phyloP scores from a whole-genome alignment of 2,329 filamentous ascomycete species.

The Penicillium nordicum region DNA sequence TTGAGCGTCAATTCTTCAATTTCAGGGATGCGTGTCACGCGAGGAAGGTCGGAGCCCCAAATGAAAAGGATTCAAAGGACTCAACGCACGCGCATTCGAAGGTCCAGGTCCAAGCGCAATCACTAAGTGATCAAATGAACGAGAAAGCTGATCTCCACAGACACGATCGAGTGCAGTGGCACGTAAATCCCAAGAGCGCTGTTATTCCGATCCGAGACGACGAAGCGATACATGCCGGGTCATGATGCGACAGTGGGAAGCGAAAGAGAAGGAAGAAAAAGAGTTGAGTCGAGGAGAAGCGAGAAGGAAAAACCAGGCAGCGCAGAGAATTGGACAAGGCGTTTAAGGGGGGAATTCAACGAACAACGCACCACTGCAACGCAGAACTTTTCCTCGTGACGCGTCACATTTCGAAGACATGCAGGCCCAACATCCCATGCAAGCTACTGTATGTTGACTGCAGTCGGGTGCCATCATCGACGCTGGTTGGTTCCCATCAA shows the following conservation, averaged over 20 bases:
- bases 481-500: slow-evolving; percentile 2
- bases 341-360: slow-evolving; percentile 2
- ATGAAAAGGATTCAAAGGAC: neutral
- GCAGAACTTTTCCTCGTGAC: neutral
- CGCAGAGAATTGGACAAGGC: neutral
- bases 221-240: slow-evolving; percentile 8
- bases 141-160: neutral
- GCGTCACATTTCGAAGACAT: slow-evolving; percentile 11
- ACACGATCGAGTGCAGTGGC: neutral
- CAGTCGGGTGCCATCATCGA: neutral
- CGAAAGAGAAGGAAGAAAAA: neutral
- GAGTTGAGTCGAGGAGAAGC: neutral
- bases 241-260: slow-evolving; percentile 10
- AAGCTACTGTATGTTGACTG: slow-evolving; percentile 9
- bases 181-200: slow-evolving; percentile 1
- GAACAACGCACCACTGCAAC: slow-evolving; percentile 6
- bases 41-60: neutral
- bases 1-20: neutral
- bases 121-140: neutral
- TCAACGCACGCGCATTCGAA: neutral
- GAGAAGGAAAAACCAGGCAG: neutral
- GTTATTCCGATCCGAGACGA: slow-evolving; percentile 6
- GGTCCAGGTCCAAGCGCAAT: neutral
- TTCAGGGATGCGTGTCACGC: neutral
- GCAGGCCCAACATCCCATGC: slow-evolving; percentile 6